A percentile compares a stretch with the other conserved stretches of the same genome.
These are phyloP conservation scores for Curvularia hawaiiensis DNA, from an alignment of 2,329 filamentous ascomycete species.

Conservation along the genomic window DNA sequence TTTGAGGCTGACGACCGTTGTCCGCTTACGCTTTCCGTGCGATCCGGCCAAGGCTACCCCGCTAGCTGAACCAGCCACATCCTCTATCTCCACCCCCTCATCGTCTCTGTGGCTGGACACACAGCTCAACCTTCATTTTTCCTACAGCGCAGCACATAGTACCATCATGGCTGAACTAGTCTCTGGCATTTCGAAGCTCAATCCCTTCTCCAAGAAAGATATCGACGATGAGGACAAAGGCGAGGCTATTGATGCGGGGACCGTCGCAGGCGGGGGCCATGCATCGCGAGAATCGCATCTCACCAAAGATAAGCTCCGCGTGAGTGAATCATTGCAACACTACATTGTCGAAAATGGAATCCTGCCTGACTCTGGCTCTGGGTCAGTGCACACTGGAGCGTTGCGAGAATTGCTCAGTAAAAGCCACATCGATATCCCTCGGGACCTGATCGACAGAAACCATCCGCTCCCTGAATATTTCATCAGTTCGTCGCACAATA, in stretches of 20 bases:
- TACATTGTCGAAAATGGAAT: constrained; percentile 62
- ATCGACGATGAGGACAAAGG: constrained; percentile 59
- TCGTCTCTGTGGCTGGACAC: constrained; percentile 7
- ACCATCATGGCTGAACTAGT: constrained; percentile 42
- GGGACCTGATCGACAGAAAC: constrained; percentile 60
- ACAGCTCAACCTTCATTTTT: background rate
- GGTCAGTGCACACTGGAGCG: constrained; percentile 52
- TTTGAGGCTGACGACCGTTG: background rate
- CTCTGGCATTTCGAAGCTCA: constrained; percentile 41
- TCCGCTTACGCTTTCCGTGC: constrained; percentile 1
- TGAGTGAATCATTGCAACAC: constrained; percentile 63
- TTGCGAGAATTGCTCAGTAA: constrained; percentile 60
- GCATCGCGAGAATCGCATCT: constrained; percentile 55
- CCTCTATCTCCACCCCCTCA: background rate
- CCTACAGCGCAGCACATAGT: constrained; percentile 2
- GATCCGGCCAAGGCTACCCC: constrained; percentile 15
- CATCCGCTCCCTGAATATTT: constrained; percentile 71
- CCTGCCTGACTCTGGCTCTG: constrained; percentile 56
- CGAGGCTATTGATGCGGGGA: constrained; percentile 56
- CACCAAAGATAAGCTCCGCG: constrained; percentile 60
- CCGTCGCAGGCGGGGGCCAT: constrained; percentile 65
- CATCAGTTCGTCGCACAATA: constrained; percentile 76
- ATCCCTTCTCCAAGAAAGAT: constrained; percentile 40
- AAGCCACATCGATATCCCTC: constrained; percentile 63
- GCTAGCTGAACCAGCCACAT: constrained; percentile 13